Percentiles rank a stretch among this genome's conserved stretches.
Conservation (phyloP, 148 eudicot genomes). For the Hydrangea macrophylla region DNA sequence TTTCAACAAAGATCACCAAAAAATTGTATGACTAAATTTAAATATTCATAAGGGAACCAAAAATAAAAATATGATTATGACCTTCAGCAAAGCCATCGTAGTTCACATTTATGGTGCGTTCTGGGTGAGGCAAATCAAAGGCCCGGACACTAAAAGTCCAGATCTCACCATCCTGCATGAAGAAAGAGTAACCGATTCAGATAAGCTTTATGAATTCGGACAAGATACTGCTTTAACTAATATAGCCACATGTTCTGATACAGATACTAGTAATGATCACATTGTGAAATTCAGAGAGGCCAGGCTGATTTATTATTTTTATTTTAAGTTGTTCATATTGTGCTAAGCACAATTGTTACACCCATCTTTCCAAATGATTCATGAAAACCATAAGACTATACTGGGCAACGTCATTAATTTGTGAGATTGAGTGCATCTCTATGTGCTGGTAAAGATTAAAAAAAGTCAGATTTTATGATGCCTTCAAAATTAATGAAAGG, state of each 20-base stretch:
- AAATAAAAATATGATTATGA: conserved; percentile 16
- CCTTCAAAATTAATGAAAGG: too few species aligned
- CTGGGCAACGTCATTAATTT: background rate
- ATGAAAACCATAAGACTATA: background rate
- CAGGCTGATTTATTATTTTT: background rate
- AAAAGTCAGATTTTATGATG: too few species aligned
- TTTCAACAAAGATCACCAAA: background rate
- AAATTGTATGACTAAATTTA: background rate
- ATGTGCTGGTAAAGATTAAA: too few species aligned
- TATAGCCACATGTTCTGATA: background rate
- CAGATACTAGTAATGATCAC: background rate
- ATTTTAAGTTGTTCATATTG: background rate
- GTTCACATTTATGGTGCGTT: conserved; percentile 75
- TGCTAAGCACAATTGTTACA: background rate
- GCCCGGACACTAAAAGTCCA: conserved; percentile 94
- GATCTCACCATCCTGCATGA: conserved; percentile 85
- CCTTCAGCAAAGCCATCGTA: conserved; percentile 98
- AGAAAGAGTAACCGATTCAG: conserved; percentile 11
- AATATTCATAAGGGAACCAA: background rate
- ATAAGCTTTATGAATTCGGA: conserved; percentile 7
- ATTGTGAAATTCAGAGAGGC: background rate
- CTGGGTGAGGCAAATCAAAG: conserved; percentile 71
- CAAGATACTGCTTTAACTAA: background rate
- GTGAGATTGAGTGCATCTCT: background rate
- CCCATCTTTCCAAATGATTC: background rate